These are phyloP conservation scores for Flaveria linearis DNA, from an alignment of 129 eudicot genomes.

Conservation along the genomic window DNA sequence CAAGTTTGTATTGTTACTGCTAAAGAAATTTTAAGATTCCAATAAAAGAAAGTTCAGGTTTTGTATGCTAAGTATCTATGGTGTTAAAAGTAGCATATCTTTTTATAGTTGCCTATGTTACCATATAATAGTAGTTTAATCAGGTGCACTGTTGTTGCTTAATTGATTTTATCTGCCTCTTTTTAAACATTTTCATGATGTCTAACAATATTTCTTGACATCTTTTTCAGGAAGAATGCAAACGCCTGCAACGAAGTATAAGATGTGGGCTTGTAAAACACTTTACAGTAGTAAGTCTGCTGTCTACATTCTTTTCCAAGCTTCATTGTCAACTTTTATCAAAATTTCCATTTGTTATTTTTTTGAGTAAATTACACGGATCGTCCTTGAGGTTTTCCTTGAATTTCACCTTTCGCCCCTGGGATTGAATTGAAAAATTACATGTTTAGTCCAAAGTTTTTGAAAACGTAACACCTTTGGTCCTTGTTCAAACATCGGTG, in stretches of 20 bases:
- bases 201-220: conserved; percentile 9
- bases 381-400: no score
- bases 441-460: no score
- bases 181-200: not conserved
- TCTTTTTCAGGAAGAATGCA: conserved; percentile 88
- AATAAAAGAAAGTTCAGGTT: not conserved
- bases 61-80: not conserved
- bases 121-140: not conserved
- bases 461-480: no score
- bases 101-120: not conserved
- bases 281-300: conserved; percentile 72
- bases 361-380: no score
- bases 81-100: not conserved
- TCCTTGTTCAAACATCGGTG: no score
- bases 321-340: not conserved
- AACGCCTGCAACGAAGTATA: conserved; percentile 77
- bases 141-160: conserved; percentile 22
- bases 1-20: no score
- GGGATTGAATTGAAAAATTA: no score
- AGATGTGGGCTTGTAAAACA: conserved; percentile 83
- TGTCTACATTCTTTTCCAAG: conserved; percentile 33
- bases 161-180: not conserved
- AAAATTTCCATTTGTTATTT: not conserved
- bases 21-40: no score
- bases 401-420: no score